Conservation (phyloP, 2,329 filamentous ascomycete genomes). For the Pseudogymnoascus verrucosus region DNA sequence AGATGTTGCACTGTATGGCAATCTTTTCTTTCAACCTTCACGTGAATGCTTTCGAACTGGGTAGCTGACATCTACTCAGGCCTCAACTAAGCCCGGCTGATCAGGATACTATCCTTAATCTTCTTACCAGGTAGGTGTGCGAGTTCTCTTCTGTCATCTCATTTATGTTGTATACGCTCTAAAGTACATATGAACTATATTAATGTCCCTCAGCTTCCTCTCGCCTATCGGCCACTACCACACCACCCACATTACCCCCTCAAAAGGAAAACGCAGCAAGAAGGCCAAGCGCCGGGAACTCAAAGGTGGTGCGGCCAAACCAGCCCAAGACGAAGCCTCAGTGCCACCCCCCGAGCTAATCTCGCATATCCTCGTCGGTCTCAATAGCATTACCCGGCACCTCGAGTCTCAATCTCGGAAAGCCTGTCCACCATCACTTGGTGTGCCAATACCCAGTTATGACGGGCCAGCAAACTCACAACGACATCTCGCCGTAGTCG, state of each 20-base stretch:
- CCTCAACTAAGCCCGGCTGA: slow-evolving; percentile 49
- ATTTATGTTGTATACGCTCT: not conserved
- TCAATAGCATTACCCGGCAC: slow-evolving; percentile 53
- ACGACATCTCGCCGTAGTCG: slow-evolving; percentile 38
- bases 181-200: not conserved
- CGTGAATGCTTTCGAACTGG: not conserved
- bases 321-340: slow-evolving; percentile 25
- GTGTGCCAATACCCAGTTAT: not conserved
- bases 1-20: slow-evolving; percentile 47
- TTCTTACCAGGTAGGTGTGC: slow-evolving; percentile 55
- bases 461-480: not conserved
- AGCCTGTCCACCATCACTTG: slow-evolving; percentile 12
- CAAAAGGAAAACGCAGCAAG: slow-evolving; percentile 52
- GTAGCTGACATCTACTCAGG: slow-evolving; percentile 35
- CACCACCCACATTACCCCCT: slow-evolving; percentile 42
- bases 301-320: slow-evolving; percentile 17
- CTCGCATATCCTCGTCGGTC: slow-evolving; percentile 54
- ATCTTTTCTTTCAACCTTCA: not conserved
- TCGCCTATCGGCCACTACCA: slow-evolving; percentile 57
- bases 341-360: slow-evolving; percentile 41
- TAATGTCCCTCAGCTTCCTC: slow-evolving; percentile 44
- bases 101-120: slow-evolving; percentile 56
- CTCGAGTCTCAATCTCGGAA: slow-evolving; percentile 31
- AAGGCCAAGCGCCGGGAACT: slow-evolving; percentile 41
- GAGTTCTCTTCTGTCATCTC: not conserved